phyloP scores from a whole-genome alignment of 495 filamentous ascomycete species.

The Chaetomium cochliodes region DNA sequence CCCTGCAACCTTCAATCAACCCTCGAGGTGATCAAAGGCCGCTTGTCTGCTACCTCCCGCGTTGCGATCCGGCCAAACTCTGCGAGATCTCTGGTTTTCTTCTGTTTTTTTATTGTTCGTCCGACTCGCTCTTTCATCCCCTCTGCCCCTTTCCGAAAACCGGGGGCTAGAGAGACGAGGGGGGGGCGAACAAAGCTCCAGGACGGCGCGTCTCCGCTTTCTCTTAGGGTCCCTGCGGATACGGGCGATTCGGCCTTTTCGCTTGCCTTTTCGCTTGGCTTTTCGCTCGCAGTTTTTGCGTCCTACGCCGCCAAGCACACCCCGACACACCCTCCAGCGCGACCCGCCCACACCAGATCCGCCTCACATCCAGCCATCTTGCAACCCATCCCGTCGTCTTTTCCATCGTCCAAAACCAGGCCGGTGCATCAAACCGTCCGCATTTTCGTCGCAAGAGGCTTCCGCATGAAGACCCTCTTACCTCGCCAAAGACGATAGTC shows the following conservation, averaged over 20 bases:
- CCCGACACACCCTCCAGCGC: constrained; percentile 6
- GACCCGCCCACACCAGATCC: constrained; percentile 16
- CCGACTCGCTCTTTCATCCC: background rate
- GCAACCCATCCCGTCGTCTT: background rate
- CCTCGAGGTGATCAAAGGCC: constrained; percentile 7
- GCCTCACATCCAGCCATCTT: background rate
- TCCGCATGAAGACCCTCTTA: background rate
- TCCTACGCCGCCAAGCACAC: constrained; percentile 10
- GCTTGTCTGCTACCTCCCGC: constrained; percentile 6
- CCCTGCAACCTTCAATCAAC: constrained; percentile 15
- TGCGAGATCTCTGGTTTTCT: background rate
- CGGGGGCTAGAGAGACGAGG: background rate
- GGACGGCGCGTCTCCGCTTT: constrained; percentile 16
- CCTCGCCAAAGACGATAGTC: background rate
- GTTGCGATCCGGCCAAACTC: background rate
- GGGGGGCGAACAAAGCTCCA: constrained; percentile 16
- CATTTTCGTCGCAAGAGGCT: background rate
- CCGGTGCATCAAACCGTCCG: constrained; percentile 2
- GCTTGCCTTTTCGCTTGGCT: constrained; percentile 13
- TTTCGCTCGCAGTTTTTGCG: constrained; percentile 12
- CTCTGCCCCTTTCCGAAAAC: background rate
- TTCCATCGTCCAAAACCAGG: background rate
- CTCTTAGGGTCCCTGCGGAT: background rate
- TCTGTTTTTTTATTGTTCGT: background rate
- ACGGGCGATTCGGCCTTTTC: constrained; percentile 15